These are phyloP conservation scores for Spathaspora arborariae DNA, from an alignment of 805 yeast species.

Conservation along the genomic window DNA sequence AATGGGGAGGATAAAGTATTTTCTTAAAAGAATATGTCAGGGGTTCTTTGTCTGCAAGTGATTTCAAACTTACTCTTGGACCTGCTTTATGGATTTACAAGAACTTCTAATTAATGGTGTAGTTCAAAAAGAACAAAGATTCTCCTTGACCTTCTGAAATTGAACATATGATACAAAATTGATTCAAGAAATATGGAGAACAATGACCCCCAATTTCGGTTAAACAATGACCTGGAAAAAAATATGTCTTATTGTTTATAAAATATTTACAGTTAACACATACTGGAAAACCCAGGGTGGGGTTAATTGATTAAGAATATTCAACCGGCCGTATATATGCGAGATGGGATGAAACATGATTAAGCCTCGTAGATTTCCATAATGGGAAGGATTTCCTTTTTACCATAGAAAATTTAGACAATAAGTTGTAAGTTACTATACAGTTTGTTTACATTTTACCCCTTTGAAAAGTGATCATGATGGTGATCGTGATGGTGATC, in stretches of 20 bases:
- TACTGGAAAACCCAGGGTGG: neutral
- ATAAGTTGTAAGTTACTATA: neutral
- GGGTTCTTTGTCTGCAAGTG: neutral
- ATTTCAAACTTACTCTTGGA: neutral
- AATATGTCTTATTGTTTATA: neutral
- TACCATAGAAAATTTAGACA: neutral
- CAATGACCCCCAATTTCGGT: constrained; percentile 2
- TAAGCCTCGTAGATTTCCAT: neutral
- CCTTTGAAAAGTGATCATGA: neutral
- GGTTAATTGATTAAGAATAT: neutral
- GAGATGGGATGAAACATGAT: neutral
- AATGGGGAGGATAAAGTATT: neutral
- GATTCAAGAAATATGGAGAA: constrained; percentile 1
- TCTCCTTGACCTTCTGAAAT: constrained; percentile 1
- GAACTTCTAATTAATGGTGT: no score
- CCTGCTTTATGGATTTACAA: neutral
- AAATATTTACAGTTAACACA: neutral
- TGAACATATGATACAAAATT: neutral
- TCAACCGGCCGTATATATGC: neutral
- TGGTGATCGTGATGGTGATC: no score
- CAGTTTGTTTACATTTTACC: neutral
- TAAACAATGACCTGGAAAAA: neutral
- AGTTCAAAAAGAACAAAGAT: neutral
- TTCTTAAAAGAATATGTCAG: neutral
- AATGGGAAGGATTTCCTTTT: neutral